A percentile compares a stretch with the other conserved stretches of the same genome.
Evolutionary conservation across 805 yeast genomes (phyloP).

Genomic region (Brettanomyces custersianus): DNA sequence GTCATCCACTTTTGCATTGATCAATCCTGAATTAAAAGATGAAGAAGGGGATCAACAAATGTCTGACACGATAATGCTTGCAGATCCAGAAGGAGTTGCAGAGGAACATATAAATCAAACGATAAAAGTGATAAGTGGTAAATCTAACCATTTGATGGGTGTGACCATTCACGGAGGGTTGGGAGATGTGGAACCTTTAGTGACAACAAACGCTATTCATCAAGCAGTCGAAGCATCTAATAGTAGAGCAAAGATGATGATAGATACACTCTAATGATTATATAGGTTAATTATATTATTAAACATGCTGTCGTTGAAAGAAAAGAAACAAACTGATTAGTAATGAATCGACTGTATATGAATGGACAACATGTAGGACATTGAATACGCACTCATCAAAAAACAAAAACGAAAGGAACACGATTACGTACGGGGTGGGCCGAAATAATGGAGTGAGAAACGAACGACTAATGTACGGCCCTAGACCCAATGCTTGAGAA

Average conservation of each 20-base stretch:
- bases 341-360: no score
- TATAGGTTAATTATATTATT: no score
- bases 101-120: constrained; percentile 62
- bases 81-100: constrained; percentile 79
- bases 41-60: background rate
- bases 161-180: constrained; percentile 41
- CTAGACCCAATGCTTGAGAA: no score
- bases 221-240: constrained; percentile 40
- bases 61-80: constrained; percentile 35
- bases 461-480: no score
- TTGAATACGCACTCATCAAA: no score
- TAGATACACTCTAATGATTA: constrained; percentile 9
- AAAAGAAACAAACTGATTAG: no score
- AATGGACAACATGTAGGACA: no score
- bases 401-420: no score
- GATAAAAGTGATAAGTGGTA: constrained; percentile 33
- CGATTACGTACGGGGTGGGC: no score
- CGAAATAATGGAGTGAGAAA: no score
- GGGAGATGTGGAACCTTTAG: constrained; percentile 22
- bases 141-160: constrained; percentile 28
- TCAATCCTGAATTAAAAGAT: constrained; percentile 18
- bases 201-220: constrained; percentile 36
- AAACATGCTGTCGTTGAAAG: no score
- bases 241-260: constrained; percentile 34
- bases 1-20: constrained; percentile 53